Conservation (phyloP, 2,329 filamentous ascomycete genomes). For the Fusarium virguliforme region DNA sequence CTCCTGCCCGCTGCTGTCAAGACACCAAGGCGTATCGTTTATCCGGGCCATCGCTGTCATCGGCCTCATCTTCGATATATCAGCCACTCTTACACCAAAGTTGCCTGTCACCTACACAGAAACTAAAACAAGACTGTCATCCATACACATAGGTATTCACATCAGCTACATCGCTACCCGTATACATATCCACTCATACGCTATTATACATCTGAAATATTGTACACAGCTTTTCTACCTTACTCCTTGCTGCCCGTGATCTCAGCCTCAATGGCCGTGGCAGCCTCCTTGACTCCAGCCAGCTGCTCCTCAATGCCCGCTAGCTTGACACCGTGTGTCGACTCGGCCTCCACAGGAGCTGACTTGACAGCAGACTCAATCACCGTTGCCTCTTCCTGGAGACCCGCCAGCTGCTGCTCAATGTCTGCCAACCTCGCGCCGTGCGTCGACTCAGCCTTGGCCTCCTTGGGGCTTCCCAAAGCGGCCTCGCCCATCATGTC, state of each 20-base stretch:
- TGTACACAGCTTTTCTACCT: constrained; percentile 45
- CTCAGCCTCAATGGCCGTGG: constrained; percentile 45
- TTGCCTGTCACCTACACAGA: not conserved
- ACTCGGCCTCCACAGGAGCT: not conserved
- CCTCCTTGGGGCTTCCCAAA: constrained; percentile 33
- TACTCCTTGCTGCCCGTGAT: constrained; percentile 46
- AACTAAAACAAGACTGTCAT: not conserved
- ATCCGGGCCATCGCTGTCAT: constrained; percentile 39
- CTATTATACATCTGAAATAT: constrained; percentile 48
- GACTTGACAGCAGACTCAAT: constrained; percentile 19
- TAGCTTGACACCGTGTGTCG: constrained; percentile 26
- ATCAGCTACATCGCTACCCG: constrained; percentile 38
- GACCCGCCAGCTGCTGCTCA: not conserved
- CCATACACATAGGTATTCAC: constrained; percentile 23
- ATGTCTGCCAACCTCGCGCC: constrained; percentile 6
- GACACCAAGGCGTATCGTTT: constrained; percentile 34
- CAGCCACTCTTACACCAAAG: not conserved
- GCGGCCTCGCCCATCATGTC: constrained; percentile 52
- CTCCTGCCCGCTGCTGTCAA: not conserved
- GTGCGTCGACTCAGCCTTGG: constrained; percentile 10
- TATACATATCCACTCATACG: constrained; percentile 35
- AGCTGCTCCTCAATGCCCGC: constrained; percentile 45
- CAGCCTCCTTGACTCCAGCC: constrained; percentile 37
- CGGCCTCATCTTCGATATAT: constrained; percentile 17
- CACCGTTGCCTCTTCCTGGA: not conserved